These are phyloP conservation scores for Diaporthe helianthi DNA, from an alignment of 2,329 filamentous ascomycete species.

Conservation along the genomic window DNA sequence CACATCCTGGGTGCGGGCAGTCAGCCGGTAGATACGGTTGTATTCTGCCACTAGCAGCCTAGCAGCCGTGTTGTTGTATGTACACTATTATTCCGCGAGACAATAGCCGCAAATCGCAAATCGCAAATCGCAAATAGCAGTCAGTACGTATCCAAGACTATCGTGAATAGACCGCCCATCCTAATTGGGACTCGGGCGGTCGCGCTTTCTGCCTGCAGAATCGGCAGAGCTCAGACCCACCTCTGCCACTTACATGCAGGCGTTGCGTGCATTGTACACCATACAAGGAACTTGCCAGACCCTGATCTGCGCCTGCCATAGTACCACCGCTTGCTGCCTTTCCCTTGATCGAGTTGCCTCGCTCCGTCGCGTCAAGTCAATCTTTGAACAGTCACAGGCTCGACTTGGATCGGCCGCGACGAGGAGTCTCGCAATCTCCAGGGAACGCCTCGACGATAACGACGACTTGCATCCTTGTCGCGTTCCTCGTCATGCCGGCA, in stretches of 20 bases:
- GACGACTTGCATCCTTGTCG: not conserved
- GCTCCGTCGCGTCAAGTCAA: slow-evolving; percentile 19
- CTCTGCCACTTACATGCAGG: not conserved
- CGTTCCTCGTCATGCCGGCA: slow-evolving; percentile 22
- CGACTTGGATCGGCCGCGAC: not conserved
- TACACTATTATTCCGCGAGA: slow-evolving; percentile 10
- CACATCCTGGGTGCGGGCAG: not conserved
- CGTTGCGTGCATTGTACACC: not conserved
- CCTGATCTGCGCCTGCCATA: slow-evolving; percentile 4
- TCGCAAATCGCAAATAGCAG: not conserved
- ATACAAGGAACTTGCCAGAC: slow-evolving; percentile 25
- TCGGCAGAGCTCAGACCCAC: slow-evolving; percentile 18
- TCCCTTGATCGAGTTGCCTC: slow-evolving; percentile 21
- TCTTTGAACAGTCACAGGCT: not conserved
- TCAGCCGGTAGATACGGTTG: slow-evolving; percentile 28
- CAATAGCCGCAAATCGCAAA: not conserved
- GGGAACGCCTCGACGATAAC: not conserved
- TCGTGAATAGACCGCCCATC: slow-evolving; percentile 10
- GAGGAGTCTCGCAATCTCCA: not conserved
- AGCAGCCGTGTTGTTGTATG: not conserved
- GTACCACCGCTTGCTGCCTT: too few relatives aligned
- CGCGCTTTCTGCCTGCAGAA: slow-evolving; percentile 33
- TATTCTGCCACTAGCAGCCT: not conserved
- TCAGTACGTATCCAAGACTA: not conserved
- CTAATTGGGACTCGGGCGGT: slow-evolving; percentile 29